phyloP scores from a whole-genome alignment of 106 monocot species.

The Apostasia ramifera region DNA sequence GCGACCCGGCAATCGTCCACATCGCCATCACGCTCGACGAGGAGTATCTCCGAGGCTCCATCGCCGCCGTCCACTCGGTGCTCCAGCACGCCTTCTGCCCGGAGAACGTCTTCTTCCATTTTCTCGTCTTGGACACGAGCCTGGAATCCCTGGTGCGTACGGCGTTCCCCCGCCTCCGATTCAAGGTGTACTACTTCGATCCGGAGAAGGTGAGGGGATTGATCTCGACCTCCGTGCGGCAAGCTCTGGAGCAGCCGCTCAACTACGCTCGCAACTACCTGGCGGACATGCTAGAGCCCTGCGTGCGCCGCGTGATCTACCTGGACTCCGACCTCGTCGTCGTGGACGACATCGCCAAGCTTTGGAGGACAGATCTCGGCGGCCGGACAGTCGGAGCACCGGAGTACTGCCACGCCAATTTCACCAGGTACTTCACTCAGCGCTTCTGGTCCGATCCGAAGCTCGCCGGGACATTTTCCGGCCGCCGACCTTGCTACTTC shows the following conservation, averaged over 20 bases:
- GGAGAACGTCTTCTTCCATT: constrained; percentile 93
- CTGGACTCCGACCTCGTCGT: constrained; percentile 96
- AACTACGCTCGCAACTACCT: constrained; percentile 99
- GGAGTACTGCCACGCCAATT: constrained; percentile 99
- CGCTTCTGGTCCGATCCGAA: constrained; percentile 74
- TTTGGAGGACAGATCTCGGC: constrained; percentile 72
- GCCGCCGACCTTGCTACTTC: constrained; percentile 80
- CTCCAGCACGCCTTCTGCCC: constrained; percentile 78
- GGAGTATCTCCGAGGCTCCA: constrained; percentile 83
- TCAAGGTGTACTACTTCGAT: constrained; percentile 83
- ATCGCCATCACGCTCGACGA: constrained; percentile 90
- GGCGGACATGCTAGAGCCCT: constrained; percentile 77
- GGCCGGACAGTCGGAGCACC: constrained; percentile 75
- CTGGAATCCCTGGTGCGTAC: constrained; percentile 60
- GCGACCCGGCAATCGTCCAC: constrained; percentile 74
- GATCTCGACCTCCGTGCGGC: constrained; percentile 85
- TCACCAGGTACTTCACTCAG: constrained; percentile 93
- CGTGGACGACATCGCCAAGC: constrained; percentile 87
- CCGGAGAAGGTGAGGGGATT: constrained; percentile 62
- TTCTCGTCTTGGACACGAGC: constrained; percentile 52
- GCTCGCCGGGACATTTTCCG: constrained; percentile 44
- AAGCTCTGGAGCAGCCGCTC: constrained; percentile 94
- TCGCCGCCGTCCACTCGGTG: constrained; percentile 94
- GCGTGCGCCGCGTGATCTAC: constrained; percentile 88
- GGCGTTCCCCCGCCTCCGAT: constrained; percentile 70